Evolutionary conservation across 2,329 filamentous ascomycete genomes (phyloP).

Genomic region (Clarireedia hainanense): DNA sequence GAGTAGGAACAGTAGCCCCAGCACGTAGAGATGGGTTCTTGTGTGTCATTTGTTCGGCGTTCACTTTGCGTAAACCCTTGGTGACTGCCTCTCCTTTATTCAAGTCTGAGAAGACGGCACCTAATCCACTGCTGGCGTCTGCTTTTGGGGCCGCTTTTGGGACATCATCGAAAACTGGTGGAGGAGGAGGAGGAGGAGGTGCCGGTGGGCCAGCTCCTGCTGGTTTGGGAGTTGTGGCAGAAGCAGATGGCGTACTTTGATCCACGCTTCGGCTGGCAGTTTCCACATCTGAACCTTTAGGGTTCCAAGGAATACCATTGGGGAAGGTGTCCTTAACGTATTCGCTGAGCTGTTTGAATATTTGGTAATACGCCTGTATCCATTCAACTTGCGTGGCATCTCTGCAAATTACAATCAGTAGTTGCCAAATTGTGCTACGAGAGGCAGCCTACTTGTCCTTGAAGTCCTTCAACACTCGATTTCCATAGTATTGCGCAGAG

Average conservation of each 20-base stretch:
- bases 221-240: conserved; percentile 45
- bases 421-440: no score
- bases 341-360: conserved; percentile 75
- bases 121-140: conserved; percentile 53
- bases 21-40: conserved; percentile 88
- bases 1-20: conserved; percentile 57
- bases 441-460: conserved; percentile 60
- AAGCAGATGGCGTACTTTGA: conserved; percentile 46
- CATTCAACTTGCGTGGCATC: conserved; percentile 77
- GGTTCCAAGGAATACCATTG: conserved; percentile 80
- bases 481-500: conserved; percentile 88
- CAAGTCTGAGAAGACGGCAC: conserved; percentile 83
- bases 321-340: conserved; percentile 81
- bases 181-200: conserved; percentile 59
- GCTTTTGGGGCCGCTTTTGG: conserved; percentile 40
- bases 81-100: conserved; percentile 89
- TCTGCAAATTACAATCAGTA: conserved; percentile 36
- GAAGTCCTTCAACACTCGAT: conserved; percentile 83
- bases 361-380: conserved; percentile 84
- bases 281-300: conserved; percentile 62
- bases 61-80: conserved; percentile 82
- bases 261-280: conserved; percentile 57
- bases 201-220: conserved; percentile 31
- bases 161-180: conserved; percentile 44
- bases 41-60: conserved; percentile 94